Evolutionary conservation across 2,329 filamentous ascomycete species (phyloP).

Genomic region (Aspergillus versicolor): DNA sequence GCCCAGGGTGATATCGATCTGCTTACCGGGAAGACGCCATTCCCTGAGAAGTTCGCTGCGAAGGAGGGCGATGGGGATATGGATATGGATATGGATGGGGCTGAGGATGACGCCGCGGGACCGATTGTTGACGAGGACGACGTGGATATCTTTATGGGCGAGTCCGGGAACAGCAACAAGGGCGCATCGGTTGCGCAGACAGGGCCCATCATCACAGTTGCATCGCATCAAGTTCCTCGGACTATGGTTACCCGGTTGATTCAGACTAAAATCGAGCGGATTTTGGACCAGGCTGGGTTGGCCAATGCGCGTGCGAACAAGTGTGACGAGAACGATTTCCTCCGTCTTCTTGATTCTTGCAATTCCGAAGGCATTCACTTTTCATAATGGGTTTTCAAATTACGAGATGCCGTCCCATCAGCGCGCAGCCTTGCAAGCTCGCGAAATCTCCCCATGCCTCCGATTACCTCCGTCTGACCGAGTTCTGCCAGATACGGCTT

Average conservation of each 20-base stretch:
- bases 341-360: slow-evolving; percentile 72
- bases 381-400: neutral
- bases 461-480: neutral
- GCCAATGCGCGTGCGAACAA: slow-evolving; percentile 73
- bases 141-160: slow-evolving; percentile 47
- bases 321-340: slow-evolving; percentile 85
- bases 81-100: slow-evolving; percentile 37
- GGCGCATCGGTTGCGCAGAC: slow-evolving; percentile 59
- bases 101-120: slow-evolving; percentile 44
- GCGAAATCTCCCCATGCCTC: neutral
- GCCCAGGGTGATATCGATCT: slow-evolving; percentile 50
- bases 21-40: slow-evolving; percentile 30
- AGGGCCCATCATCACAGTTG: slow-evolving; percentile 36
- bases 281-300: slow-evolving; percentile 73
- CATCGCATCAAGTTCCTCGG: slow-evolving; percentile 65
- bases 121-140: slow-evolving; percentile 41
- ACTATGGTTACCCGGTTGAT: slow-evolving; percentile 74
- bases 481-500: neutral
- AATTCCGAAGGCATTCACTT: slow-evolving; percentile 21
- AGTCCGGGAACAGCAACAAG: slow-evolving; percentile 21
- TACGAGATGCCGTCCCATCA: neutral
- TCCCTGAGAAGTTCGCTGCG: neutral
- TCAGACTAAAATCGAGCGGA: slow-evolving; percentile 73
- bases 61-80: slow-evolving; percentile 19
- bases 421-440: neutral